Evolutionary conservation across 2,329 filamentous ascomycete species (phyloP).

Genomic region (Aureobasidium sp.): DNA sequence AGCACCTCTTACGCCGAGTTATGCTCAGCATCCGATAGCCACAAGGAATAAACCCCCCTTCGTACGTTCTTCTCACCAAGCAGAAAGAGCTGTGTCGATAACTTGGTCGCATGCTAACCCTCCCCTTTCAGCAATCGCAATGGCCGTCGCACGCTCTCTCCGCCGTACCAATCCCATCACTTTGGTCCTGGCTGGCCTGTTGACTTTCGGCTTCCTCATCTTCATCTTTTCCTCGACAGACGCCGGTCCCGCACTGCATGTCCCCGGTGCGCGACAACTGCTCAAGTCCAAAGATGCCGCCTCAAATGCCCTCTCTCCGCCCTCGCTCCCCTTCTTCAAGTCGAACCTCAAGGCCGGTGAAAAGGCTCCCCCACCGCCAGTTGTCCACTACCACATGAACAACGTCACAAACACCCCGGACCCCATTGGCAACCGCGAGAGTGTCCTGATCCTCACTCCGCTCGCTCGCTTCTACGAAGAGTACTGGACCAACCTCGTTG

Average conservation of each 20-base stretch:
- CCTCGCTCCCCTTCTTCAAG: conserved; percentile 68
- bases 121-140: conserved; percentile 22
- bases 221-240: conserved; percentile 45
- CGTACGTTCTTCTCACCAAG: neutral
- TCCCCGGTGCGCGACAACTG: conserved; percentile 44
- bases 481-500: conserved; percentile 91
- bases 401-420: conserved; percentile 76
- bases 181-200: conserved; percentile 61
- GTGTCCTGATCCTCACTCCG: conserved; percentile 84
- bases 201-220: conserved; percentile 55
- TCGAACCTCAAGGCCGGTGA: conserved; percentile 48
- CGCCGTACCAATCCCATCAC: conserved; percentile 75
- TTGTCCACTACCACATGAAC: conserved; percentile 91
- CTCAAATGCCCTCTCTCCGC: conserved; percentile 64
- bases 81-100: neutral
- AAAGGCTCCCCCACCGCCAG: conserved; percentile 65
- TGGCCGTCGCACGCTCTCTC: conserved; percentile 59
- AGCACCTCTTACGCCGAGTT: neutral
- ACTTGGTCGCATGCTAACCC: neutral
- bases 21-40: conserved; percentile 8
- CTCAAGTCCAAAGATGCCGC: conserved; percentile 49
- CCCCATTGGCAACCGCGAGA: conserved; percentile 73
- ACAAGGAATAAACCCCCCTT: neutral
- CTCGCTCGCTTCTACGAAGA: conserved; percentile 87
- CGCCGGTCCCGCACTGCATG: conserved; percentile 30